These are phyloP conservation scores for Neobulgaria alba DNA, from an alignment of 2,329 filamentous ascomycete species.

Conservation along the genomic window DNA sequence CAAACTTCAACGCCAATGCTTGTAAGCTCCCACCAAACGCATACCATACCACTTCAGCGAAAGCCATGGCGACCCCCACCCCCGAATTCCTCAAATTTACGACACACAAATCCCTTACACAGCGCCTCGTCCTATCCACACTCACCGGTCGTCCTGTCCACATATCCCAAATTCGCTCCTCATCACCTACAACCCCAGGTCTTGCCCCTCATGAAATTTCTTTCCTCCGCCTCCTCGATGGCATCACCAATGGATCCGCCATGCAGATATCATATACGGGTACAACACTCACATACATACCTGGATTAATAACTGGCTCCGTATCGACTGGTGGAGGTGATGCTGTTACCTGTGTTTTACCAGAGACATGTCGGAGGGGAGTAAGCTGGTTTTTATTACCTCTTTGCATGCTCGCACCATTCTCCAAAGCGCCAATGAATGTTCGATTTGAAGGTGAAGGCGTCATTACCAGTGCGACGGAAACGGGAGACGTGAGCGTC, in stretches of 20 bases:
- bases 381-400: slow-evolving; percentile 89
- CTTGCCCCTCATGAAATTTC: slow-evolving; percentile 91
- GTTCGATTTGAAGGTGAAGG: slow-evolving; percentile 84
- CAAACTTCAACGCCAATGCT: too few relatives aligned
- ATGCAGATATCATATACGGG: slow-evolving; percentile 97
- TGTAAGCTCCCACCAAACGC: too few relatives aligned
- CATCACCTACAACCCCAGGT: slow-evolving; percentile 78
- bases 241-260: slow-evolving; percentile 87
- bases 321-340: slow-evolving; percentile 61
- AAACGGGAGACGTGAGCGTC: slow-evolving; percentile 77
- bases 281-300: slow-evolving; percentile 85
- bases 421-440: slow-evolving; percentile 85
- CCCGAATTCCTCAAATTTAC: slow-evolving; percentile 62
- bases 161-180: slow-evolving; percentile 87
- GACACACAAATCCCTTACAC: slow-evolving; percentile 71
- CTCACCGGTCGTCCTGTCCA: slow-evolving; percentile 83
- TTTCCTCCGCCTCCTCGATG: slow-evolving; percentile 87
- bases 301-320: slow-evolving; percentile 83
- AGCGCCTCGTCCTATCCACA: slow-evolving; percentile 81
- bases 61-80: slow-evolving; percentile 28
- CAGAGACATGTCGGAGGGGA: slow-evolving; percentile 67
- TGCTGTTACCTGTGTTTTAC: slow-evolving; percentile 73
- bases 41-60: too few relatives aligned
- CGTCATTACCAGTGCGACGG: slow-evolving; percentile 82
- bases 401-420: slow-evolving; percentile 82